Base-by-base conservation (phyloP, 495 filamentous ascomycete species). In the Clavariopsis aquatica region DNA sequence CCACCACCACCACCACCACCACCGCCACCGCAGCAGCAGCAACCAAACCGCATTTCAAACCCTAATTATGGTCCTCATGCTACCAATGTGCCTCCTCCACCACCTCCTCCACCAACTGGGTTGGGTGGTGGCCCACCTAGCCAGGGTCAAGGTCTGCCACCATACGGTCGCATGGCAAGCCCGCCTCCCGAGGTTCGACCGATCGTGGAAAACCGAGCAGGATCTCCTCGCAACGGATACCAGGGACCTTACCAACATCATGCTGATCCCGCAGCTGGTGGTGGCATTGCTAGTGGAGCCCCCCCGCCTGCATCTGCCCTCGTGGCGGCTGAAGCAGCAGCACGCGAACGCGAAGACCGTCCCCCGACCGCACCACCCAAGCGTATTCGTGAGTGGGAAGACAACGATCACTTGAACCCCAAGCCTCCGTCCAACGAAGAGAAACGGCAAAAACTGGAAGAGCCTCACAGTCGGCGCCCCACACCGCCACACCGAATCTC, bases 381-480 rank as follows among this genome's bases (percentile, higher is more conserved):
- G 82, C 84, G 94, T 62, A 79, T 82, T 67, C 85, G 91, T 41
- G 94, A 98, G 69, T 95, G 94, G 90, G 94, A 96, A 57, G 89
- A 92, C 58, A 93, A 96, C 20, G 74, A 82, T 27, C 80, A 82
- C 1, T 78, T 85, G 19, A 75, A 74, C 47, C 96, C 97, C 77
- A 96, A 96, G 79, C 86, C 87, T 46, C 86, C 91, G 4, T 49
- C 58, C 15, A 95, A 85, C 27, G 93, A 97, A 6, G 94, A 98
- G 72, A 89, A 80, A 58, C 87, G 93, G 49, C 89, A 89, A 47
- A 88, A 91, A 56, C 82, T 96, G 71, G 92, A 96, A 26, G 92
- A 97, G 83, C 63, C 71, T 24, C 55, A 86, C 69, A 91, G 90
- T 58, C 88, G 93, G 15, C 68, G 68, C 17, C 60, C 68, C 0